Base-by-base conservation (phyloP, 108 stramenopile species). In the Aureococcus anophagefferens region DNA sequence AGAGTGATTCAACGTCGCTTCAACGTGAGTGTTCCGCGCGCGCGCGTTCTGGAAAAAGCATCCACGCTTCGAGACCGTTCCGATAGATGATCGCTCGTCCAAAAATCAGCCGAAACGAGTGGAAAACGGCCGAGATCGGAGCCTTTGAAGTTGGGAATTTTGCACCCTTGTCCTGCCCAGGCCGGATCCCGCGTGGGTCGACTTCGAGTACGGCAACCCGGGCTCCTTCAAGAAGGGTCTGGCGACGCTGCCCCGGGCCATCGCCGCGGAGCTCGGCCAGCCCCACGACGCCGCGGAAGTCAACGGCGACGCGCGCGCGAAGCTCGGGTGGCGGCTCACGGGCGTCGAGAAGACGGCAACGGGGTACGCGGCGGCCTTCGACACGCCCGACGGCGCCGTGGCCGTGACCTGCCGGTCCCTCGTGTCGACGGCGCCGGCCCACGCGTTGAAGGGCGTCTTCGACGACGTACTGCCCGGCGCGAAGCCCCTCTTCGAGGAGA, bases 191-290 rank as follows among this genome's bases (percentile, higher is more conserved):
- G 81, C 77, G 25, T 91, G 90, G 90, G 82, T 83, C 5, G 85
- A 88, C 46, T 90, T 88, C 75, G 86, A 90, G 46, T 85, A 86
- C 46, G 94, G 94, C 25, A 89, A 91, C 73, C 89, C 91, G 17
- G 95, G 95, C 18, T 89, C 88, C 30, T 96, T 92, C 77, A 75
- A 74, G 62, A 78, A 86, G 35, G 95, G 95, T 25, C 76, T 96
- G 70, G 68, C 78, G 51, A 90, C 91, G 40, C 78, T 96, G 63
- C 93, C 95, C 18, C 83, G 88, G 65, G 90, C 92, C 0, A 89
- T 90, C 66, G 46, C 73, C 33, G 69, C 86, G 67, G 83, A 84
- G 66, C 73, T 96, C 66, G 89, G 91, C 3, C n/a, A n/a, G n/a
- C n/a, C n/a, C n/a, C n/a, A n/a, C n/a, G n/a, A n/a, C n/a, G n/a